Percentiles rank a stretch among this genome's conserved stretches.
These are phyloP conservation scores for Amanita phalloides DNA, from an alignment of 768 basidiomycete species.

Conservation along the genomic window DNA sequence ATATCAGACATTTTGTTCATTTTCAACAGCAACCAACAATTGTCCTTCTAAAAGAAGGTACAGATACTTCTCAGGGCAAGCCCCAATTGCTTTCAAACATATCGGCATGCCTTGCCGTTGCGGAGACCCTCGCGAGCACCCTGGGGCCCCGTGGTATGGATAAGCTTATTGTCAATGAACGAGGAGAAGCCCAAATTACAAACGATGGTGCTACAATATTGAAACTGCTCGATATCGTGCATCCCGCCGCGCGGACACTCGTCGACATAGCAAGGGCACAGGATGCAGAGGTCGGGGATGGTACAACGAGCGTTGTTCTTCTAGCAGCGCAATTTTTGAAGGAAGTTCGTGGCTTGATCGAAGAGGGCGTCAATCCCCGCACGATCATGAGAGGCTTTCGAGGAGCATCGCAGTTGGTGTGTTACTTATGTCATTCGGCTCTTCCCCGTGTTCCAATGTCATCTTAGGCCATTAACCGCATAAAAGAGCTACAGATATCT, in stretches of 20 bases:
- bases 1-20: constrained; percentile 4
- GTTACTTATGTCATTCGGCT: constrained; percentile 14
- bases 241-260: constrained; percentile 94
- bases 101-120: constrained; percentile 88
- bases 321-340: constrained; percentile 92
- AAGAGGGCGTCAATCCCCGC: constrained; percentile 95
- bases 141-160: constrained; percentile 99
- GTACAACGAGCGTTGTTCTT: constrained; percentile 93
- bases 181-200: constrained; percentile 96
- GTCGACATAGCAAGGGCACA: constrained; percentile 98
- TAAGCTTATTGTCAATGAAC: constrained; percentile 88
- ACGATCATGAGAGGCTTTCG: constrained; percentile 97
- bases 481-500: constrained; percentile 82
- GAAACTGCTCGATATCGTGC: constrained; percentile 94
- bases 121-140: constrained; percentile 86
- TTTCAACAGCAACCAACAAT: constrained; percentile 84
- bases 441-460: constrained; percentile 5
- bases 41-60: constrained; percentile 92
- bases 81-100: constrained; percentile 92
- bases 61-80: constrained; percentile 92
- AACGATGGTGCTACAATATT: constrained; percentile 99
- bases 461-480: constrained; percentile 68
- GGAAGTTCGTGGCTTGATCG: constrained; percentile 83
- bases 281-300: constrained; percentile 97
- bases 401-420: constrained; percentile 75